Percentiles rank a stretch among this genome's conserved stretches.
Conservation (phyloP, 139 green algal genomes). For the Micractinium sp. region DNA sequence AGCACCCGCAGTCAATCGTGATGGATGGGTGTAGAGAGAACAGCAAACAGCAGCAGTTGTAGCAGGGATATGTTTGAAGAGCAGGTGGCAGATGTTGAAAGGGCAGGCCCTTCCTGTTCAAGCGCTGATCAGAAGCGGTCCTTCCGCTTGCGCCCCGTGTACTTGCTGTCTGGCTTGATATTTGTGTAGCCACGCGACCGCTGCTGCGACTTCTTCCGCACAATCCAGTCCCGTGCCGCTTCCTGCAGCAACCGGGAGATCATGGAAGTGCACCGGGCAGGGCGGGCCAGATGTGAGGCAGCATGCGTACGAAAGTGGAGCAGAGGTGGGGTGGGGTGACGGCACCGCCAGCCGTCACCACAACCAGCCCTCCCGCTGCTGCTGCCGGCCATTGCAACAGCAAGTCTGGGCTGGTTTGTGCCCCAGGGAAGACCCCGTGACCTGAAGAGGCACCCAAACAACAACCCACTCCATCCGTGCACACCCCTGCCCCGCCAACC, state of each 20-base stretch:
- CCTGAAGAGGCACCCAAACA: too few species aligned
- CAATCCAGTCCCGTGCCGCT: slow-evolving; percentile 77
- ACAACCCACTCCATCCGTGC: background rate
- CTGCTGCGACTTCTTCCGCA: slow-evolving; percentile 94
- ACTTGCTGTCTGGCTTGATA: slow-evolving; percentile 91
- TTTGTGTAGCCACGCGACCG: slow-evolving; percentile 74
- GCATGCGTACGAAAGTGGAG: too few species aligned
- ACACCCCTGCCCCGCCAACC: background rate
- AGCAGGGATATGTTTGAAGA: too few species aligned
- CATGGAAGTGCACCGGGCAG: background rate
- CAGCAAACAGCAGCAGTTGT: too few species aligned
- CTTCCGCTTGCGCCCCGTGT: slow-evolving; percentile 93
- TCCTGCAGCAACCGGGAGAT: background rate
- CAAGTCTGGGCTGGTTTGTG: too few species aligned
- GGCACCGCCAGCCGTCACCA: too few species aligned
- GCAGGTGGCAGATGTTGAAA: too few species aligned
- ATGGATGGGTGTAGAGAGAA: background rate
- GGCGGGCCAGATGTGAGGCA: too few species aligned
- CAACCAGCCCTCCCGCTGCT: too few species aligned
- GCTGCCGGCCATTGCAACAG: background rate
- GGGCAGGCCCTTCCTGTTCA: too few species aligned
- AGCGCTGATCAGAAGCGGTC: slow-evolving; percentile 51
- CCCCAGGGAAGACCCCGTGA: too few species aligned
- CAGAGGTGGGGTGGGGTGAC: too few species aligned
- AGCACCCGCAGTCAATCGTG: background rate